Percentiles rank a stretch among this genome's conserved stretches.
These are phyloP conservation scores for Umbelopsis ramanniana DNA, from an alignment of 192 early-diverging fungal species.

Conservation along the genomic window DNA sequence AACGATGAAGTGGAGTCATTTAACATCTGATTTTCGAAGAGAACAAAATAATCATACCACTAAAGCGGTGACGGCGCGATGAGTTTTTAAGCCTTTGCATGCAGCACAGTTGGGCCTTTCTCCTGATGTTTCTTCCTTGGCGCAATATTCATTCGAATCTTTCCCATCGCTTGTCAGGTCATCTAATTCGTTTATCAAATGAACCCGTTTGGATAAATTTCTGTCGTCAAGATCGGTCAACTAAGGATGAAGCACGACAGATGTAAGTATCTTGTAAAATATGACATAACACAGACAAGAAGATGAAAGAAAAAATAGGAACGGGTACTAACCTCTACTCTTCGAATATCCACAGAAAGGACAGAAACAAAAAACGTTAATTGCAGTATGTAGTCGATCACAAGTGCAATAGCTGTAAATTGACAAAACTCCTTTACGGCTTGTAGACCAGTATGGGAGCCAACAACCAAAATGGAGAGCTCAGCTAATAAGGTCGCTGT, in stretches of 20 bases:
- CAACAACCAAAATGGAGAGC: slow-evolving; percentile 60
- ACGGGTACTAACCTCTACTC: slow-evolving; percentile 61
- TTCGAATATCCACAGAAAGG: slow-evolving; percentile 83
- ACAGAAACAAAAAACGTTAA: slow-evolving; percentile 81
- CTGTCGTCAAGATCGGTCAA: slow-evolving; percentile 34
- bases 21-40: background rate
- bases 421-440: slow-evolving; percentile 79
- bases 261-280: background rate
- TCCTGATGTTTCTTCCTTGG: slow-evolving; percentile 23
- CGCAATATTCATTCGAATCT: slow-evolving; percentile 19
- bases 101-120: slow-evolving; percentile 23
- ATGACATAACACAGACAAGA: no score
- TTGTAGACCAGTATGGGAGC: slow-evolving; percentile 58
- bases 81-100: slow-evolving; percentile 40
- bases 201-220: slow-evolving; percentile 35
- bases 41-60: slow-evolving; percentile 27
- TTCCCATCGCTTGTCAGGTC: background rate
- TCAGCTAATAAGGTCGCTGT: slow-evolving; percentile 58
- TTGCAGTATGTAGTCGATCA: slow-evolving; percentile 81
- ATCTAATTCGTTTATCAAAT: slow-evolving; percentile 24
- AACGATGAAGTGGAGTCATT: no score
- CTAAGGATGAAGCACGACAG: slow-evolving; percentile 9
- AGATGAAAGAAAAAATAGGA: background rate
- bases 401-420: slow-evolving; percentile 64
- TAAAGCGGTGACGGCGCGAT: slow-evolving; percentile 30